Percentiles rank a stretch among this genome's conserved stretches.
phyloP scores from a whole-genome alignment of 1,284 basidiomycete genomes.

The Thelephora terrestris region DNA sequence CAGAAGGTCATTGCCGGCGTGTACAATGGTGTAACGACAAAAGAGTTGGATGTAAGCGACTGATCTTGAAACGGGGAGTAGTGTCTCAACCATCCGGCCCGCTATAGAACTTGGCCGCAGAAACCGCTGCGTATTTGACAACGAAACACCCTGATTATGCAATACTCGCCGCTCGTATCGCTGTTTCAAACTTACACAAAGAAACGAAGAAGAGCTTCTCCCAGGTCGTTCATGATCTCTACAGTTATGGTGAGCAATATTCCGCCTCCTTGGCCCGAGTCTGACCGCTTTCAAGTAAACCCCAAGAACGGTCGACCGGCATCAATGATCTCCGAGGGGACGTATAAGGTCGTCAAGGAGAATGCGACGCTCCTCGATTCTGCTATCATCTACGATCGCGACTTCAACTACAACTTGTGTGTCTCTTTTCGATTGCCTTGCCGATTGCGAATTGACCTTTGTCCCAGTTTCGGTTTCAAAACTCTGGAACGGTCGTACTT shows the following conservation, averaged over 20 bases:
- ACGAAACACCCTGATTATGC: constrained; percentile 98
- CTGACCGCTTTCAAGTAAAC: constrained; percentile 52
- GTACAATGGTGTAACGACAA: constrained; percentile 93
- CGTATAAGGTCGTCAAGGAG: constrained; percentile 75
- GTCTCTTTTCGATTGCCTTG: constrained; percentile 15
- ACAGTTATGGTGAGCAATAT: constrained; percentile 63
- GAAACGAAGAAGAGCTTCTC: constrained; percentile 98
- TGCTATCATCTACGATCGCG: constrained; percentile 95
- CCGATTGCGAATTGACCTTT: constrained; percentile 1
- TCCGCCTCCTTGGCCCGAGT: neutral
- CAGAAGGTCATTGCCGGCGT: constrained; percentile 96
- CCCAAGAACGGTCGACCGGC: constrained; percentile 87
- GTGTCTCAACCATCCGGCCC: neutral
- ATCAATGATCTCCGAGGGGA: constrained; percentile 89
- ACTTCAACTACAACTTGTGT: constrained; percentile 94
- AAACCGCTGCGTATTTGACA: constrained; percentile 96
- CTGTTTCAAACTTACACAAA: constrained; percentile 98
- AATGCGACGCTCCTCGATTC: constrained; percentile 85
- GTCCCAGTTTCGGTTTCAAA: constrained; percentile 91
- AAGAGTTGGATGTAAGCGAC: constrained; percentile 81
- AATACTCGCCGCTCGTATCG: constrained; percentile 95
- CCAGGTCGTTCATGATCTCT: constrained; percentile 84
- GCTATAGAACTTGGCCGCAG: constrained; percentile 79
- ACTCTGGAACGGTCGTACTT: constrained; percentile 98
- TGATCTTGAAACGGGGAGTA: constrained; percentile 8